Evolutionary conservation across 1,284 basidiomycete genomes (phyloP).

Genomic region (Leccinum huronense): DNA sequence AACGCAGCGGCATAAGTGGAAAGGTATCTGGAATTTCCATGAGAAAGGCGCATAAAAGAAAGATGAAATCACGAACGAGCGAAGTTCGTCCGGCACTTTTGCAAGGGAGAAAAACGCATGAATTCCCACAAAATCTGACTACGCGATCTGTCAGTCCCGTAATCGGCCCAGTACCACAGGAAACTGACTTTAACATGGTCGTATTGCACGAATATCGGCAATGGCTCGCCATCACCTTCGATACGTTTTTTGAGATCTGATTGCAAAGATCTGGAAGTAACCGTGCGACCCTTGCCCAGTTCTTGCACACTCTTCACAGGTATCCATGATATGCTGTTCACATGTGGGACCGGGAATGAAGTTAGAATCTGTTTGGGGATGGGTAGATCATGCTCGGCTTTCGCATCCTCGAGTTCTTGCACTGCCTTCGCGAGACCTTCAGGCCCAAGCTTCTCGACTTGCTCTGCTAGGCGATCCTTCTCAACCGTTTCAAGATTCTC

Average conservation of each 20-base stretch:
- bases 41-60: slow-evolving; percentile 6
- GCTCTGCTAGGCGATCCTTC: slow-evolving; percentile 72
- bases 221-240: slow-evolving; percentile 60
- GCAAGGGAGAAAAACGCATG: slow-evolving; percentile 78
- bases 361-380: slow-evolving; percentile 83
- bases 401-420: slow-evolving; percentile 75
- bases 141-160: slow-evolving; percentile 19
- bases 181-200: slow-evolving; percentile 74
- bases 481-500: slow-evolving; percentile 82
- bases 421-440: slow-evolving; percentile 77
- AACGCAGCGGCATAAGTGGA: slow-evolving; percentile 85
- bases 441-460: slow-evolving; percentile 72
- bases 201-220: slow-evolving; percentile 93
- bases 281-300: slow-evolving; percentile 46
- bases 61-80: slow-evolving; percentile 56
- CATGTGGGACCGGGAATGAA: slow-evolving; percentile 84
- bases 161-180: slow-evolving; percentile 3
- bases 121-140: slow-evolving; percentile 92
- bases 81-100: slow-evolving; percentile 67
- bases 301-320: slow-evolving; percentile 83
- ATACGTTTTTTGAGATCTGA: slow-evolving; percentile 63
- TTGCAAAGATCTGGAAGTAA: slow-evolving; percentile 26
- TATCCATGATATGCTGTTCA: slow-evolving; percentile 93
- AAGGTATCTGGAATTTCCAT: slow-evolving; percentile 55
- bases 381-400: slow-evolving; percentile 80